Conservation (phyloP, 495 filamentous ascomycete species). For the Evernia prunastri region DNA sequence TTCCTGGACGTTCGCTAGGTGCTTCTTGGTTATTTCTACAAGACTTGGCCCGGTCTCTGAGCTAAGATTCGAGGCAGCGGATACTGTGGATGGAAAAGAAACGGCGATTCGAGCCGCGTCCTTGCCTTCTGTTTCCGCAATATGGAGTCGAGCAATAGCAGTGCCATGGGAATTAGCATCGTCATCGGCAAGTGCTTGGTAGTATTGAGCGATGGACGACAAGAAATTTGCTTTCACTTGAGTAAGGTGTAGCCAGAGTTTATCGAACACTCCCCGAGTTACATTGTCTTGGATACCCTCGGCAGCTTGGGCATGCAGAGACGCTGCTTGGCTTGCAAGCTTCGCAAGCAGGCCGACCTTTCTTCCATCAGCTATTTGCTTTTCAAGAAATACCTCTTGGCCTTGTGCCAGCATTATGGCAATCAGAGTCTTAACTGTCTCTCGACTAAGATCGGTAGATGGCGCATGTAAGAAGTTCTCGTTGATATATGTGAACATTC, state of each 20-base stretch:
- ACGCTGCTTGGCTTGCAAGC: slow-evolving; percentile 80
- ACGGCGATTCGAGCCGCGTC: slow-evolving; percentile 73
- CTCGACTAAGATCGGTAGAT: slow-evolving; percentile 85
- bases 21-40: slow-evolving; percentile 75
- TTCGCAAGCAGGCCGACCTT: slow-evolving; percentile 91
- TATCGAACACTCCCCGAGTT: slow-evolving; percentile 85
- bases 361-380: slow-evolving; percentile 87
- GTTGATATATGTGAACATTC: slow-evolving; percentile 99
- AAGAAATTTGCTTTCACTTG: slow-evolving; percentile 85
- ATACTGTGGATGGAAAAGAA: slow-evolving; percentile 71
- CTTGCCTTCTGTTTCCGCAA: slow-evolving; percentile 67
- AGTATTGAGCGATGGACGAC: slow-evolving; percentile 84
- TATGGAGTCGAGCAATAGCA: slow-evolving; percentile 74
- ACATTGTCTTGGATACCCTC: slow-evolving; percentile 93
- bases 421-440: slow-evolving; percentile 93
- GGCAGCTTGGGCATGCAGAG: slow-evolving; percentile 76
- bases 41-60: slow-evolving; percentile 69
- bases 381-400: slow-evolving; percentile 95
- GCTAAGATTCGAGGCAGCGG: slow-evolving; percentile 74
- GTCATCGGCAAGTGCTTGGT: slow-evolving; percentile 85
- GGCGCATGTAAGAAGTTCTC: slow-evolving; percentile 98
- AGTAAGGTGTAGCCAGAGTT: slow-evolving; percentile 79
- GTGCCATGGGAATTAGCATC: slow-evolving; percentile 82
- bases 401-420: slow-evolving; percentile 88
- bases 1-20: slow-evolving; percentile 72